Evolutionary conservation across 164 flowering plant genomes (phyloP), one percentile per base, ranked within the genome.

Genomic region (Stephania cephalantha): DNA sequence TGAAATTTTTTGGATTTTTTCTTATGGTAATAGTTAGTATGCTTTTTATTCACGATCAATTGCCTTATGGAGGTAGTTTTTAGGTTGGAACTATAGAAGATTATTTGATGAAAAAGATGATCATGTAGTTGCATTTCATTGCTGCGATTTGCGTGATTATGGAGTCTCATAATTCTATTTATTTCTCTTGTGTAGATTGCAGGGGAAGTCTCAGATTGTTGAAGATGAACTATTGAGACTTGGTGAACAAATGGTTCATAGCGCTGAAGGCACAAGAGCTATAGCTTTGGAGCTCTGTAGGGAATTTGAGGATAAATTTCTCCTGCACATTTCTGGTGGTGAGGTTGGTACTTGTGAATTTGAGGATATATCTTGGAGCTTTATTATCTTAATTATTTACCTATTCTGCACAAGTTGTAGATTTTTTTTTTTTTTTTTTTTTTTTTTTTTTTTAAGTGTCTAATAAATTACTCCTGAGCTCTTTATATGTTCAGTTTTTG

Each of bases 261-360:
- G 89, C 83, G 75, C 91, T 74, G 99, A 94, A 84, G 99, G 99
- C 55, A 96, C 99, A 61, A 90, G 88, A 79, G 97, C 99, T 46
- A 75, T 94, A 76, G 99, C 98, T 45, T 83, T 96, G 87, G 97
- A 94, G 86, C 92, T 96, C 68, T 96, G 99, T 78, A 97, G 99
- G 71, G 99, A 96, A 82, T 96, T 92, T 84, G 99, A 96, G 86
- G 99, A 96, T 74, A 92, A 86, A 71, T 96, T 96, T 85, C 98
- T 96, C 64, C 91, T 78, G 73, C 98, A 96, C 78, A 87, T 96
- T 74, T 84, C 92, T 7, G 83, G 88, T 76, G 99, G 99, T 74
- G 99, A 96, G 91, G 99, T 94, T 73, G 85, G 90, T 70, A 50
- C 17, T 75, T 17, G 6, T 61, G 66, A 25, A 61, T 61, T 18